A percentile compares a stretch with the other conserved stretches of the same genome.
phyloP scores from a whole-genome alignment of 768 basidiomycete genomes.

The Coprinopsis cinerea region DNA sequence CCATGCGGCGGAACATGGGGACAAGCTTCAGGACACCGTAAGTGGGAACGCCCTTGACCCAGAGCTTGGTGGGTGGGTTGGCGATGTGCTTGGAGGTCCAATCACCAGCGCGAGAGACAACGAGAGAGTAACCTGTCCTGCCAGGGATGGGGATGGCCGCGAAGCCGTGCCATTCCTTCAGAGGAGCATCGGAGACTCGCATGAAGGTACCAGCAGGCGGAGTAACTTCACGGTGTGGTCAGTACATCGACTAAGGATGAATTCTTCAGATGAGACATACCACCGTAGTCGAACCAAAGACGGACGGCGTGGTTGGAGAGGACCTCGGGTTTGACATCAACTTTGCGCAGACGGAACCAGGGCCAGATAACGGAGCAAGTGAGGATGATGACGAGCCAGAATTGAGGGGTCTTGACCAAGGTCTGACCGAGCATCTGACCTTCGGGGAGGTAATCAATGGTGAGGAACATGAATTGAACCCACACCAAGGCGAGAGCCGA shows the following conservation, averaged over 20 bases:
- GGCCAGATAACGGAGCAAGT: slow-evolving; percentile 52
- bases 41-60: slow-evolving; percentile 54
- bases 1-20: slow-evolving; percentile 47
- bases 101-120: slow-evolving; percentile 54
- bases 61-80: slow-evolving; percentile 49
- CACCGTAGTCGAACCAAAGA: slow-evolving; percentile 52
- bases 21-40: slow-evolving; percentile 51
- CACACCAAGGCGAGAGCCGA: slow-evolving; percentile 46
- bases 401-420: slow-evolving; percentile 37
- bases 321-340: slow-evolving; percentile 45
- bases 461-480: slow-evolving; percentile 48
- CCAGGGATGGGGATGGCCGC: slow-evolving; percentile 47
- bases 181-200: slow-evolving; percentile 40
- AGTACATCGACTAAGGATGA: not conserved
- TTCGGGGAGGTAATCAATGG: slow-evolving; percentile 42
- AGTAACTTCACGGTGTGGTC: slow-evolving; percentile 24
- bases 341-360: slow-evolving; percentile 56
- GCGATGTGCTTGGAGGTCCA: slow-evolving; percentile 51
- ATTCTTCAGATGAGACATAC: not conserved
- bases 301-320: slow-evolving; percentile 53
- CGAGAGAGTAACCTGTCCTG: slow-evolving; percentile 46
- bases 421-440: slow-evolving; percentile 35
- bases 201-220: slow-evolving; percentile 43
- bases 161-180: slow-evolving; percentile 56
- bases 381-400: slow-evolving; percentile 53